Conservation (phyloP, 2,329 filamentous ascomycete genomes). For the Coniella lustricola region DNA sequence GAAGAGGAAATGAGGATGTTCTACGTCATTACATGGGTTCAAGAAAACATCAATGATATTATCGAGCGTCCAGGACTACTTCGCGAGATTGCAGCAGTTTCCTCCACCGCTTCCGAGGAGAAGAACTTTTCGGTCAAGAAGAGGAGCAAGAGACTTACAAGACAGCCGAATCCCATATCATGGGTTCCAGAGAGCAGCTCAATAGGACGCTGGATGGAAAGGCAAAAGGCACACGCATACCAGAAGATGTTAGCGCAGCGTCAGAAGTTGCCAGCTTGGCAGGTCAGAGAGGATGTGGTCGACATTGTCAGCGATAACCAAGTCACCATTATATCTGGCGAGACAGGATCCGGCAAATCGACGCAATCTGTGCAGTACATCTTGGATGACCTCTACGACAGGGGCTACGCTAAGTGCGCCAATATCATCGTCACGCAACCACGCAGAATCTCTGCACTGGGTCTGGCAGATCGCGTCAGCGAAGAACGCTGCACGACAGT, state of each 20-base stretch:
- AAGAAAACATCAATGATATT: conserved; percentile 74
- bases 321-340: conserved; percentile 93
- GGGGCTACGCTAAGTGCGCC: conserved; percentile 64
- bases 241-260: conserved; percentile 69
- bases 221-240: conserved; percentile 58
- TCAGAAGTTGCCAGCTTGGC: conserved; percentile 79
- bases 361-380: conserved; percentile 97
- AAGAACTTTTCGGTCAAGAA: conserved; percentile 23
- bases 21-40: conserved; percentile 84
- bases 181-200: conserved; percentile 56
- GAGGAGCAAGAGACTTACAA: conserved; percentile 29
- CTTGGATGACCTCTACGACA: conserved; percentile 78
- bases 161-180: conserved; percentile 51
- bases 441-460: conserved; percentile 85
- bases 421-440: conserved; percentile 97
- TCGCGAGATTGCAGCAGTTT: conserved; percentile 74
- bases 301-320: conserved; percentile 67
- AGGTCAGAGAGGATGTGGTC: conserved; percentile 69
- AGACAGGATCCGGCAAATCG: conserved; percentile 94
- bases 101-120: conserved; percentile 58
- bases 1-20: conserved; percentile 88
- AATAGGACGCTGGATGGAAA: conserved; percentile 60
- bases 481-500: conserved; percentile 79
- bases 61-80: conserved; percentile 79
- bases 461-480: conserved; percentile 87